Evolutionary conservation across 345 rosid species (phyloP), one percentile per base, ranked within the genome.

Genomic region (Mangifera indica): DNA sequence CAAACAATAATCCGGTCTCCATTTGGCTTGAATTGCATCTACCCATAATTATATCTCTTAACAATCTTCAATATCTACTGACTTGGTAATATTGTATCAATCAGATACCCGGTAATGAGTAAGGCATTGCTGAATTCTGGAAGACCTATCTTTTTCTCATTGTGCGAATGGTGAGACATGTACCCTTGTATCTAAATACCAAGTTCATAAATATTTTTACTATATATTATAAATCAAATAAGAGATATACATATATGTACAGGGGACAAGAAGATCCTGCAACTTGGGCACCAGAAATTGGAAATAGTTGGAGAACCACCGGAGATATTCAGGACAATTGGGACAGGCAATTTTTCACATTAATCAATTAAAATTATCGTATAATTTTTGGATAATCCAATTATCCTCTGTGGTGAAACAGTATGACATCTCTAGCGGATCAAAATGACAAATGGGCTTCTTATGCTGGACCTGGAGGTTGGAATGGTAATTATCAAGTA

Each of bases 251-350:
- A n/a, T 29, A 29, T 34, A 34, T 5, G 40, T 4, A 7, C 42
- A 85, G 91, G 93, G 93, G 93, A 72, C 24, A 53, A 66, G 89
- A 85, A 64, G 86, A 89, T 44, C 93, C 93, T 0, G 91, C 93
- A 48, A 85, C 85, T 18, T 89, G 91, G 93, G 93, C 88, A 15
- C 46, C 81, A 24, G 57, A 58, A 13, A 54, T 89, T 5, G 91
- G 89, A 53, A 88, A 88, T 75, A 88, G 91, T 63, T 88, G 93
- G 93, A 83, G 93, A 71, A 88, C 93, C 20, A 88, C 91, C 0
- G 82, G 77, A 5, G 93, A 88, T 24, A 88, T 88, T 64, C 0
- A 29, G 0, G 89, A 88, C 69, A 26, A 74, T 3, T 88, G 91
- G 93, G 21, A 69, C 5, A 83, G 87, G 92, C 84, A 22, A 64